These are phyloP conservation scores for Diaporthe sp. DNA, from an alignment of 2,329 filamentous ascomycete genomes.

Conservation along the genomic window DNA sequence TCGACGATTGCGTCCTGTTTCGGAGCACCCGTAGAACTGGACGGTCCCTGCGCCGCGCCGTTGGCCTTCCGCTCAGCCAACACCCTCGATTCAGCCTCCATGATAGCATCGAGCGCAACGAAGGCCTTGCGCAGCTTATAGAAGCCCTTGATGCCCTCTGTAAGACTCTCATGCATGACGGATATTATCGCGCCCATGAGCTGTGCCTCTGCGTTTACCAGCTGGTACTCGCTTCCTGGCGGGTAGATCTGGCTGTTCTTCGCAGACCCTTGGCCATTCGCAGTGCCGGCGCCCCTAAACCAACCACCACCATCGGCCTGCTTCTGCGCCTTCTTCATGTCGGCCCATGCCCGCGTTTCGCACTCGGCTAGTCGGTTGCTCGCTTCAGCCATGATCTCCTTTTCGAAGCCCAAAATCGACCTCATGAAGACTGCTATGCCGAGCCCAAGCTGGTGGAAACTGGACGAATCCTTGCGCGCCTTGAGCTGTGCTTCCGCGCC, in stretches of 20 bases:
- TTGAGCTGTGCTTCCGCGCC: conserved; percentile 82
- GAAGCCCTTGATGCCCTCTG: conserved; percentile 91
- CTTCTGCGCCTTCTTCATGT: conserved; percentile 81
- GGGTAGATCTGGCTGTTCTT: conserved; percentile 74
- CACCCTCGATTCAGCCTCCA: conserved; percentile 77
- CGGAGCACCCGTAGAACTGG: not conserved
- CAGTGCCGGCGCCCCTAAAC: conserved; percentile 45
- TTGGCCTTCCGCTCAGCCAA: conserved; percentile 46
- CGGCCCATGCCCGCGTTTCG: conserved; percentile 81
- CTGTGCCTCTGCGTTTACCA: conserved; percentile 88
- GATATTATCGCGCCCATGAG: conserved; percentile 91
- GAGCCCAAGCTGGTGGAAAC: conserved; percentile 89
- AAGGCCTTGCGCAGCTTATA: conserved; percentile 94
- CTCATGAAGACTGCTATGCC: conserved; percentile 88
- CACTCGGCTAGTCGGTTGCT: conserved; percentile 79
- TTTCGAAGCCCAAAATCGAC: conserved; percentile 91
- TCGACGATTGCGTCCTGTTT: not conserved
- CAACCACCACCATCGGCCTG: conserved; percentile 57
- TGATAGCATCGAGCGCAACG: conserved; percentile 82
- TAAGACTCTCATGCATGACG: conserved; percentile 92
- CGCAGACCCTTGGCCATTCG: conserved; percentile 50
- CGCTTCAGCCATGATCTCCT: conserved; percentile 89
- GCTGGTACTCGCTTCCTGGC: conserved; percentile 86
- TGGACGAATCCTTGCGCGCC: conserved; percentile 79
- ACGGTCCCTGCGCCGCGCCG: conserved; percentile 3